Percentiles rank a stretch among this genome's conserved stretches.
phyloP scores from a whole-genome alignment of 1,284 basidiomycete species.

The Apiotrichum domesticum region DNA sequence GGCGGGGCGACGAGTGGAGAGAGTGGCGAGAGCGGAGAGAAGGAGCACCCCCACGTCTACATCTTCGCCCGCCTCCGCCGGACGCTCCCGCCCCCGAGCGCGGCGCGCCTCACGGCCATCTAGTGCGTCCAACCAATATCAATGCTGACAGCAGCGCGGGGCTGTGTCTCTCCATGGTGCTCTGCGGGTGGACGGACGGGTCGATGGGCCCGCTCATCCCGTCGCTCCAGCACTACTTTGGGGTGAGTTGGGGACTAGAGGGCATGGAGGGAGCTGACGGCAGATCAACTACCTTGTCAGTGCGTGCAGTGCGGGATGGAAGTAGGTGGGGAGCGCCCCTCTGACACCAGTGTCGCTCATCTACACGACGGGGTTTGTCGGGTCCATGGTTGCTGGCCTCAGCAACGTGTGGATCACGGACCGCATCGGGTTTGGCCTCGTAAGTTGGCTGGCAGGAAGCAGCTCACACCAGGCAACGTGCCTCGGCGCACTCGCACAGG shows the following conservation, averaged over 20 bases:
- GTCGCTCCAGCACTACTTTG: constrained; percentile 14
- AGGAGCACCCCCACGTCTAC: constrained; percentile 8
- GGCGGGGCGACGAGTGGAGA: too few species aligned
- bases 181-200: constrained; percentile 19
- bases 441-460: constrained; percentile 19
- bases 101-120: neutral
- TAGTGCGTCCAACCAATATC: neutral
- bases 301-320: neutral
- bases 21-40: too few species aligned
- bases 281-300: constrained; percentile 20
- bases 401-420: constrained; percentile 56
- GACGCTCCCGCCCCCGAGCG: constrained; percentile 2
- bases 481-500: constrained; percentile 4
- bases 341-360: constrained; percentile 13
- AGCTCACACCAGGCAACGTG: constrained; percentile 1
- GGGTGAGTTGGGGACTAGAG: constrained; percentile 1
- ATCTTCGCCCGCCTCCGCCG: constrained; percentile 10
- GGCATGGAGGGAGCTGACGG: neutral
- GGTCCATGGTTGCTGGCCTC: constrained; percentile 6
- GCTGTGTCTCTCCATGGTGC: constrained; percentile 12
- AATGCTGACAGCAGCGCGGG: constrained; percentile 5
- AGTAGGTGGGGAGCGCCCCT: too few species aligned
- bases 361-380: constrained; percentile 10
- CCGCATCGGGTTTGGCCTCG: constrained; percentile 58
- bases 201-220: constrained; percentile 16